Evolutionary conservation across 352 stramenopile species (phyloP).

Genomic region (Bremia lactucae): DNA sequence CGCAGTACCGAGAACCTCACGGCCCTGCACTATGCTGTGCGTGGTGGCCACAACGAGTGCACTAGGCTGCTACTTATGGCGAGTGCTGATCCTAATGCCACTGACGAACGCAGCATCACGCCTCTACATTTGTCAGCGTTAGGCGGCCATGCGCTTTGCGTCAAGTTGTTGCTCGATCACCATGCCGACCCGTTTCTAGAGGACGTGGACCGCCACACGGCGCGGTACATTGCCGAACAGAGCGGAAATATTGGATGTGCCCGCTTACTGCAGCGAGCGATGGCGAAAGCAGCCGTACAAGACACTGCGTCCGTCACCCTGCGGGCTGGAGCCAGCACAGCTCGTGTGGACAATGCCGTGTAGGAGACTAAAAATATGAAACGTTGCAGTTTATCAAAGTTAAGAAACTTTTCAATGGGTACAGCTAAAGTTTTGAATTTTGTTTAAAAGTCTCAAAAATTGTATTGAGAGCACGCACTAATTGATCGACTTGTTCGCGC

Average conservation of each 20-base stretch:
- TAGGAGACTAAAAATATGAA: conserved; percentile 27
- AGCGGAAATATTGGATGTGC: conserved; percentile 72
- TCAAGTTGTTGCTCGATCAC: conserved; percentile 73
- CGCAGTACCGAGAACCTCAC: conserved; percentile 69
- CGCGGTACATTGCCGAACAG: conserved; percentile 54
- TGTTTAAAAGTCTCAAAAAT: conserved; percentile 32
- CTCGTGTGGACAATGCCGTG: conserved; percentile 60
- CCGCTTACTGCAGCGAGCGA: conserved; percentile 57
- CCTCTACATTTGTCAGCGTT: conserved; percentile 64
- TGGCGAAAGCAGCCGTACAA: conserved; percentile 56
- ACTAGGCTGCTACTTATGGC: conserved; percentile 48
- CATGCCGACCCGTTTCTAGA: conserved; percentile 73
- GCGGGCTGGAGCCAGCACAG: conserved; percentile 34
- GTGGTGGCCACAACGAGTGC: conserved; percentile 72
- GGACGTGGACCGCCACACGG: conserved; percentile 64
- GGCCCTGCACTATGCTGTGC: conserved; percentile 65
- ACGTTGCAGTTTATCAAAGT: too few relatives aligned
- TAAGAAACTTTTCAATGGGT: too few relatives aligned
- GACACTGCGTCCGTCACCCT: conserved; percentile 52
- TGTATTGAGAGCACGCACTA: conserved; percentile 38
- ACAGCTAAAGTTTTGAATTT: conserved; percentile 31
- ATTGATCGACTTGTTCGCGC: conserved; percentile 62
- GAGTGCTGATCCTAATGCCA: conserved; percentile 54
- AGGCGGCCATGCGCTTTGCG: conserved; percentile 59
- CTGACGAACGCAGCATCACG: conserved; percentile 64